These are phyloP conservation scores for Lipomyces yarrowii DNA, from an alignment of 1,139 yeast species.

Conservation along the genomic window DNA sequence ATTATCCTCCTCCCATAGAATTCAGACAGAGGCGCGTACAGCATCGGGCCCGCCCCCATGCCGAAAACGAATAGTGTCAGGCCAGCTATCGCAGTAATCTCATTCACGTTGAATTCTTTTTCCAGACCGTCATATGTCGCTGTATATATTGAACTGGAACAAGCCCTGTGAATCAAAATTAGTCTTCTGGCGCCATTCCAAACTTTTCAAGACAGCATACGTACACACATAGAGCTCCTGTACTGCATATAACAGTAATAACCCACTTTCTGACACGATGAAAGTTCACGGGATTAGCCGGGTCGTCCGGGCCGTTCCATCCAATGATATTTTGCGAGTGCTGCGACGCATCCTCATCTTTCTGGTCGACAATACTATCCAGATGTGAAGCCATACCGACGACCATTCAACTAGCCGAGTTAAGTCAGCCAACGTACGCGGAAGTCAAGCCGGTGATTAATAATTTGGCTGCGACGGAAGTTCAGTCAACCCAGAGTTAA, in stretches of 20 bases:
- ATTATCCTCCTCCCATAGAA: constrained; percentile 70
- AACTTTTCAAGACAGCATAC: constrained; percentile 61
- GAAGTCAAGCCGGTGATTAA: no score
- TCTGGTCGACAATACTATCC: neutral
- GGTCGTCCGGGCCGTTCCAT: constrained; percentile 48
- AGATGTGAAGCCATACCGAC: neutral
- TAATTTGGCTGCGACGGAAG: no score
- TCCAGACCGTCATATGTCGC: constrained; percentile 28
- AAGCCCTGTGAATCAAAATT: constrained; percentile 60
- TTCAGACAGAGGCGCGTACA: constrained; percentile 76
- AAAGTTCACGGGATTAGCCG: constrained; percentile 53
- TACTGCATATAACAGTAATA: constrained; percentile 55
- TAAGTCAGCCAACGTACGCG: no score
- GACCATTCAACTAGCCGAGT: no score
- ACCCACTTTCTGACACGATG: constrained; percentile 52
- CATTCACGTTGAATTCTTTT: constrained; percentile 22
- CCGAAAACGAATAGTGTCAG: constrained; percentile 64
- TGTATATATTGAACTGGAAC: constrained; percentile 59
- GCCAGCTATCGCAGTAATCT: constrained; percentile 29
- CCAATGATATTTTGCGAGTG: neutral
- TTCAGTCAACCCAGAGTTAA: no score
- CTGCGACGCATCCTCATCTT: neutral
- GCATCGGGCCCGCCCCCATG: constrained; percentile 66
- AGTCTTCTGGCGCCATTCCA: constrained; percentile 52
- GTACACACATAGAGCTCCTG: constrained; percentile 51